Conservation (phyloP, 805 yeast species). For the Sugiyamaella valdiviana region DNA sequence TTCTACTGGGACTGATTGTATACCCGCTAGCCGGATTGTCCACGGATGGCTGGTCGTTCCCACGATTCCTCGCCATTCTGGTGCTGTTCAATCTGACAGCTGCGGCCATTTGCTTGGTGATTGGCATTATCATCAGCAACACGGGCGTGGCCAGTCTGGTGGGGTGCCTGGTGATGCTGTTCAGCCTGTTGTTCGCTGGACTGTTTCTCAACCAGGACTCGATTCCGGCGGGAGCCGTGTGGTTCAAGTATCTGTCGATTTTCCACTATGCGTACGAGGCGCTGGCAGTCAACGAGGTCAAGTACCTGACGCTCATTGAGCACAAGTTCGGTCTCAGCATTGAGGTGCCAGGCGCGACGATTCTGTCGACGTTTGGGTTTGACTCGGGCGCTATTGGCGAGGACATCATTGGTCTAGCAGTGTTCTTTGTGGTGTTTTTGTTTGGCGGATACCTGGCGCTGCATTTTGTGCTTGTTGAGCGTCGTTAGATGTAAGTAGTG, state of each 20-base stretch:
- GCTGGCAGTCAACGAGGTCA: slow-evolving; percentile 85
- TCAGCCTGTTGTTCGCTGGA: slow-evolving; percentile 89
- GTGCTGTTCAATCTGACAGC: slow-evolving; percentile 82
- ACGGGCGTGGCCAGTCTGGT: slow-evolving; percentile 88
- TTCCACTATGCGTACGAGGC: slow-evolving; percentile 97
- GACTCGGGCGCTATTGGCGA: slow-evolving; percentile 66
- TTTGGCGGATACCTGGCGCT: slow-evolving; percentile 69
- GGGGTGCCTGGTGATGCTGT: slow-evolving; percentile 76
- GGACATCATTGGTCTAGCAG: slow-evolving; percentile 57
- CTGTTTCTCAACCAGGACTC: slow-evolving; percentile 80
- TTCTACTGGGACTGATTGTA: slow-evolving; percentile 67
- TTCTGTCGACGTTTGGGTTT: slow-evolving; percentile 91
- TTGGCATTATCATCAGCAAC: slow-evolving; percentile 82
- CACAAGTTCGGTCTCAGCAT: slow-evolving; percentile 88
- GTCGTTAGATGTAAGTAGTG: slow-evolving; percentile 41
- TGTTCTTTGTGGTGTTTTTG: slow-evolving; percentile 54
- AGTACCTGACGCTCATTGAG: slow-evolving; percentile 74
- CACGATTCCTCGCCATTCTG: slow-evolving; percentile 61
- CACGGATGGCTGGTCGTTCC: slow-evolving; percentile 66
- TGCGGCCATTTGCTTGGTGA: slow-evolving; percentile 74
- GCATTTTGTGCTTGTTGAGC: slow-evolving; percentile 68
- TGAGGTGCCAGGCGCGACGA: slow-evolving; percentile 97
- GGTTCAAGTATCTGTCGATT: slow-evolving; percentile 78
- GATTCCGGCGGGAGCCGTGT: slow-evolving; percentile 49
- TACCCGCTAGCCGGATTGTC: slow-evolving; percentile 90